phyloP scores from a whole-genome alignment of 2,329 filamentous ascomycete species.

The Ophiocordyceps camponoti-floridani region DNA sequence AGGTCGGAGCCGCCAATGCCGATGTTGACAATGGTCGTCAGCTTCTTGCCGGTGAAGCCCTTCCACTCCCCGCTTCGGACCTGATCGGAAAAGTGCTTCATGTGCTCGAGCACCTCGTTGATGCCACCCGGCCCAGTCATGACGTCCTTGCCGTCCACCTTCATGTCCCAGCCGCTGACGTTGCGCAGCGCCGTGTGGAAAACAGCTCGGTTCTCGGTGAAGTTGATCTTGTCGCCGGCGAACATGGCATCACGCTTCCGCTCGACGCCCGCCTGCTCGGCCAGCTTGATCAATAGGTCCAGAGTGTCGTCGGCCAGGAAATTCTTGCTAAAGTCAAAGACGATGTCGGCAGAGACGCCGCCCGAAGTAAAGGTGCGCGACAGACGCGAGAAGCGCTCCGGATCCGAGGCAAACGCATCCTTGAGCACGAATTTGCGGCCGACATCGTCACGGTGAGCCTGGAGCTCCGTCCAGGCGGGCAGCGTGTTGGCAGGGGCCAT shows the following conservation, averaged over 20 bases:
- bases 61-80: conserved; percentile 92
- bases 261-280: conserved; percentile 79
- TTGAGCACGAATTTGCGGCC: conserved; percentile 86
- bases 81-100: conserved; percentile 96
- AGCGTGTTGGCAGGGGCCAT: conserved; percentile 79
- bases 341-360: conserved; percentile 68
- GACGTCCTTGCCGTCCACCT: conserved; percentile 84
- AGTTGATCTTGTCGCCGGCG: conserved; percentile 95
- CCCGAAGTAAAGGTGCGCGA: conserved; percentile 68
- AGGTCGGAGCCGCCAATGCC: conserved; percentile 97
- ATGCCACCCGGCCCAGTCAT: conserved; percentile 79
- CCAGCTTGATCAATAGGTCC: conserved; percentile 70
- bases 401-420: conserved; percentile 79
- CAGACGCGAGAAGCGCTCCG: conserved; percentile 79
- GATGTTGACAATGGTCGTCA: conserved; percentile 91
- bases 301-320: conserved; percentile 89
- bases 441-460: conserved; percentile 71
- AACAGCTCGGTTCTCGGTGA: conserved; percentile 90
- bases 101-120: conserved; percentile 81
- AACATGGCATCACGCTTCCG: conserved; percentile 97
- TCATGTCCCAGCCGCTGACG: conserved; percentile 59
- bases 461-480: conserved; percentile 74
- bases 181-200: conserved; percentile 93
- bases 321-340: conserved; percentile 99
- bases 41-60: conserved; percentile 91